phyloP scores from a whole-genome alignment of 1,284 basidiomycete species.

The Ceratobasidium sp. region DNA sequence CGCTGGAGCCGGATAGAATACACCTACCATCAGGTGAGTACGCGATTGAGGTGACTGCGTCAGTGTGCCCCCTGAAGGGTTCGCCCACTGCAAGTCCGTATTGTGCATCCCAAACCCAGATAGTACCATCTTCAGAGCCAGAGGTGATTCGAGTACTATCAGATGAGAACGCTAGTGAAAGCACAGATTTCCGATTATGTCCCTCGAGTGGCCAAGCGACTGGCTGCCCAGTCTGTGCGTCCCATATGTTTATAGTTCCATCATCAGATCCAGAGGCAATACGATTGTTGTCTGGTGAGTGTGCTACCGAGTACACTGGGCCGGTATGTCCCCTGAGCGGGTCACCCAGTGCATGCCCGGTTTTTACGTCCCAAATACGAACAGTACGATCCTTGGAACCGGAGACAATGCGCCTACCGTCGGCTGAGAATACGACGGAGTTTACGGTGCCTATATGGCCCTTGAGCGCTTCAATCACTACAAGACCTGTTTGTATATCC shows the following conservation, averaged over 20 bases:
- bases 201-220: background rate
- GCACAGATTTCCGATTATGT: background rate
- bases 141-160: conserved; percentile 5
- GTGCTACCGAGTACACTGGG: background rate
- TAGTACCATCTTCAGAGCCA: background rate
- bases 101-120: background rate
- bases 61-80: background rate
- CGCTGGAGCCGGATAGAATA: conserved; percentile 11
- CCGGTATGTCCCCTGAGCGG: background rate
- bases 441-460: background rate
- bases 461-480: background rate
- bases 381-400: background rate
- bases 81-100: background rate
- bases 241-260: background rate
- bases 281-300: background rate
- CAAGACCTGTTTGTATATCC: too few relatives aligned
- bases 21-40: conserved; percentile 2
- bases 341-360: background rate
- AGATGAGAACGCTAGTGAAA: background rate
- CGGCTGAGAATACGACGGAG: conserved; percentile 5
- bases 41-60: background rate
- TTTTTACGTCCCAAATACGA: background rate
- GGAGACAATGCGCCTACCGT: background rate
- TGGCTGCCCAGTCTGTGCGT: background rate
- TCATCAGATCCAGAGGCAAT: background rate